A percentile compares a stretch with the other conserved stretches of the same genome.
These are phyloP conservation scores for Volvox carteri DNA, from an alignment of 163 green algal genomes.

Conservation along the genomic window DNA sequence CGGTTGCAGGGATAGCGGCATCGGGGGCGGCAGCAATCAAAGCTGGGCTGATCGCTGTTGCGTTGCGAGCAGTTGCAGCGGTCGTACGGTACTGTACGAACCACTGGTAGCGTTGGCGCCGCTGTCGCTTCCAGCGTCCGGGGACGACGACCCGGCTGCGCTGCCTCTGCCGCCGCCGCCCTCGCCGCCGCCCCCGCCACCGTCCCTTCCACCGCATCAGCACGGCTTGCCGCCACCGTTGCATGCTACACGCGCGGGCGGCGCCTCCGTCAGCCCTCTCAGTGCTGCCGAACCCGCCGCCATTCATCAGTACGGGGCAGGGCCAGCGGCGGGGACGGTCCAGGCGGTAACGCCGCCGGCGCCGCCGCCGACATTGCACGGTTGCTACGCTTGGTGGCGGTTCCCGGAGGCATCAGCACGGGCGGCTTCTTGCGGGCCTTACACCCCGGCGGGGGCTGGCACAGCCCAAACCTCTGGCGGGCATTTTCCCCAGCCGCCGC, in stretches of 20 bases:
- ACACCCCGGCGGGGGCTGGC: not conserved
- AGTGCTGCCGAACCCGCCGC: not conserved
- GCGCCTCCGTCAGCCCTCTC: not conserved
- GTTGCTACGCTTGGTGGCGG: constrained; percentile 32
- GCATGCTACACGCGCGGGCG: not conserved
- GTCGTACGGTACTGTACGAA: constrained; percentile 5
- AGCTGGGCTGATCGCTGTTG: not conserved
- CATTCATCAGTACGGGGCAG: not conserved
- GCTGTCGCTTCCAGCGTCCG: not conserved
- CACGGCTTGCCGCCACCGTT: not conserved
- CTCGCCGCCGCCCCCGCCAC: not conserved
- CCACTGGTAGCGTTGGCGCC: constrained; percentile 17
- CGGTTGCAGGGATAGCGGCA: not conserved
- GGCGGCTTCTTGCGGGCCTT: too few relatives aligned
- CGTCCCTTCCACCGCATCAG: not conserved
- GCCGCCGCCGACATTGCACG: constrained; percentile 35
- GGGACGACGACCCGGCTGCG: not conserved
- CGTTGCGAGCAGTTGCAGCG: constrained; percentile 44
- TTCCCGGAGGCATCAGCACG: not conserved
- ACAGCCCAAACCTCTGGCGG: not conserved
- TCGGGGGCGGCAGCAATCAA: not conserved
- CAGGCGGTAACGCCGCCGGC: too few relatives aligned
- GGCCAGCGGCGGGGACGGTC: too few relatives aligned
- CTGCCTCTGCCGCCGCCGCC: not conserved
- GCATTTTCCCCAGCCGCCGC: not conserved